Base-by-base conservation (phyloP, 2,329 filamentous ascomycete genomes). In the Neurospora sp. region DNA sequence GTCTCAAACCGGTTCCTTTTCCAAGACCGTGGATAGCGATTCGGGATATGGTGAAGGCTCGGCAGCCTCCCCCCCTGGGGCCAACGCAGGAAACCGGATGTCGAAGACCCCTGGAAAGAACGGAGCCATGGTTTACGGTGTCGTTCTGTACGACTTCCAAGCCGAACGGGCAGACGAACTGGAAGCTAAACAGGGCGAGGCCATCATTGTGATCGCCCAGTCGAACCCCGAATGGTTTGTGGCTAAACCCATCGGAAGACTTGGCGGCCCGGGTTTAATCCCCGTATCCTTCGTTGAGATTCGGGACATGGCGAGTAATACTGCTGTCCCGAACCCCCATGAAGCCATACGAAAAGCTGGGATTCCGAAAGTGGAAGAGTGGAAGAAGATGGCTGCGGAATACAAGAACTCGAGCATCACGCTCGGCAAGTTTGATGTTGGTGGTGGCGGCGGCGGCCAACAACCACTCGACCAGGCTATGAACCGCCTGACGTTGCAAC, bases 351-450 rank as follows among this genome's bases (percentile, higher is more conserved):
- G 89, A 76, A 90, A 90, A 75, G 96, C 96, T 1, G 94, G 95
- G 23, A 94, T 99, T 8, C 96, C 96, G 13, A 91, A 90, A 76
- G 96, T 99, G 3, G 96, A 99, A 78, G 96, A 99, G 77, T 99
- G 96, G 96, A 99, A 99, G 84, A 97, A 96, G 82, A 97, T 97
- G 93, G 94, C 96, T 0, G 95, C 95, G 70, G 95, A 97, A 73
- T 99, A 99, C 82, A 99, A 99, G 84, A 97, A 98, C 79, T 97
- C 94, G 79, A 98, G 96, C 81, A 98, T 99, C 78, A 95, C 94
- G 0, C 84, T 99, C 58, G 96, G 96, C 74, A 97, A 95, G 81
- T 95, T 96, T 75, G 93, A 95, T 76, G 84, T 82, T 71, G 84
- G 87, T 69, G 79, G 78, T 23, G 74, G 75, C 13, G 79, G 75